These are phyloP conservation scores for Alternaria panax DNA, from an alignment of 2,329 filamentous ascomycete genomes.

Conservation along the genomic window DNA sequence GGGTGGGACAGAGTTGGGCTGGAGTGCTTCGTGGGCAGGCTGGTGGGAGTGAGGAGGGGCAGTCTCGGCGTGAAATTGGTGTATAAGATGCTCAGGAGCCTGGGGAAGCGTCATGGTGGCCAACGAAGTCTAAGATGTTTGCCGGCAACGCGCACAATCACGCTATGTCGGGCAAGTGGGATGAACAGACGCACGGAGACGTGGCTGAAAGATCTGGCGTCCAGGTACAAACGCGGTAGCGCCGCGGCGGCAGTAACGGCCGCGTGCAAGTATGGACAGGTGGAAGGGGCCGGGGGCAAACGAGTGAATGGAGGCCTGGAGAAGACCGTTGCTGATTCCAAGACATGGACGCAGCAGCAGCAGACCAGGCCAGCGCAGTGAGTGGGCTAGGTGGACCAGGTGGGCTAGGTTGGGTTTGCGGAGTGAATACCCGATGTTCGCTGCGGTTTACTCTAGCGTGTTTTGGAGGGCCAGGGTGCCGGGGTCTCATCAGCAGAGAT, in stretches of 20 bases:
- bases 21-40: conserved; percentile 1
- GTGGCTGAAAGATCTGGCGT: conserved; percentile 36
- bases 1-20: conserved; percentile 24
- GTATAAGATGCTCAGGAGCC: conserved; percentile 15
- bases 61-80: conserved; percentile 22
- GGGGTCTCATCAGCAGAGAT: conserved; percentile 10
- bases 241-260: conserved; percentile 26
- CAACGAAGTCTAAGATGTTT: conserved; percentile 17
- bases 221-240: conserved; percentile 32
- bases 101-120: conserved; percentile 26
- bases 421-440: conserved; percentile 14
- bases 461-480: background rate
- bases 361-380: background rate
- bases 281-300: conserved; percentile 3
- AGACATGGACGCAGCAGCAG: background rate
- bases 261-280: conserved; percentile 19
- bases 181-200: conserved; percentile 28
- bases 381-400: background rate
- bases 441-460: conserved; percentile 15
- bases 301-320: conserved; percentile 4
- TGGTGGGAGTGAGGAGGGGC: conserved; percentile 12
- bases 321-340: background rate
- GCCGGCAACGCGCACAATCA: conserved; percentile 19
- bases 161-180: conserved; percentile 23
- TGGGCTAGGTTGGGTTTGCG: conserved; percentile 9